phyloP scores from a whole-genome alignment of 345 rosid species.

The Arabidopsis suecica region DNA sequence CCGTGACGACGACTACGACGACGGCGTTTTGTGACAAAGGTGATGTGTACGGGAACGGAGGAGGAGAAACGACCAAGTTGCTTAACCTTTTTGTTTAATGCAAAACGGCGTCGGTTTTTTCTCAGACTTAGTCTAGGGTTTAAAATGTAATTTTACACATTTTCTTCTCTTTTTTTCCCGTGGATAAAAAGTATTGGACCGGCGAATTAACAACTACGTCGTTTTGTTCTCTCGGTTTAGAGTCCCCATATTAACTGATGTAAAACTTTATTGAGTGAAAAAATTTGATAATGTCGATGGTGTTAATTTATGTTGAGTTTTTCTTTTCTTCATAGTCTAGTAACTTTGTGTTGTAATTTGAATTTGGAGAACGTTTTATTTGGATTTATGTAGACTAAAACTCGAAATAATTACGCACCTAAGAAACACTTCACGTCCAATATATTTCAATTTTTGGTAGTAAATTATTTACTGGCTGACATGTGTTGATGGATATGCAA shows the following conservation, averaged over 20 bases:
- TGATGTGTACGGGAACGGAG: constrained; percentile 45
- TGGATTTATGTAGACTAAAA: neutral
- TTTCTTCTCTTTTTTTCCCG: constrained; percentile 9
- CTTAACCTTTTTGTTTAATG: constrained; percentile 61
- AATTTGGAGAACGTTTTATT: neutral
- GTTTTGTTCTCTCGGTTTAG: constrained; percentile 31
- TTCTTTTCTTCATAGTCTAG: neutral
- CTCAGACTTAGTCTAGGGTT: constrained; percentile 19
- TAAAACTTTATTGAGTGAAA: constrained; percentile 25
- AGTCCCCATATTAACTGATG: constrained; percentile 18
- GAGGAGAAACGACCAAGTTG: constrained; percentile 50
- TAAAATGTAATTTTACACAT: constrained; percentile 40
- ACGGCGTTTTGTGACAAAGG: constrained; percentile 65
- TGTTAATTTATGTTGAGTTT: neutral
- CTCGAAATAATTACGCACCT: neutral
- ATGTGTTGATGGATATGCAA: neutral
- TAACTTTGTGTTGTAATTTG: neutral
- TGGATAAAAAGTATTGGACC: constrained; percentile 23
- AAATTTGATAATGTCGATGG: neutral
- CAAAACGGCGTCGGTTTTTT: constrained; percentile 24
- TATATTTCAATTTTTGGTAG: neutral
- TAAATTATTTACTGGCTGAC: neutral
- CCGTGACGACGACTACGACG: constrained; percentile 53
- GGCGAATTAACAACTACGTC: constrained; percentile 19
- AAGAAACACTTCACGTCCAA: neutral